Percentiles rank a stretch among this genome's conserved stretches.
Conservation (phyloP, 164 flowering plant genomes). For the Stephania yunnanensis region DNA sequence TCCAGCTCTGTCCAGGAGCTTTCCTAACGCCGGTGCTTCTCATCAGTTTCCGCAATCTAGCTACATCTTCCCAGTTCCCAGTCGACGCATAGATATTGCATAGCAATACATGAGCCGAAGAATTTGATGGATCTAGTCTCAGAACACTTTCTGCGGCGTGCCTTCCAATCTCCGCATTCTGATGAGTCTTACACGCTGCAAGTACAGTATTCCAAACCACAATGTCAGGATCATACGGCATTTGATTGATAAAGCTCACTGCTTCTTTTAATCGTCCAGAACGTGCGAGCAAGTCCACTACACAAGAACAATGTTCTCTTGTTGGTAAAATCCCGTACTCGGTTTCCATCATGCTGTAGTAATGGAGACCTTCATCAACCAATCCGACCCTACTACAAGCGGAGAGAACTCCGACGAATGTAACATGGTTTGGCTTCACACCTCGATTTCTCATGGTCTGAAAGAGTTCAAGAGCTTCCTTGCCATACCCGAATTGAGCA, state of each 20-base stretch:
- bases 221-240: slow-evolving; percentile 48
- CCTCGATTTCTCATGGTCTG: slow-evolving; percentile 36
- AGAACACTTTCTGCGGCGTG: slow-evolving; percentile 51
- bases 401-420: slow-evolving; percentile 57
- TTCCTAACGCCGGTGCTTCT: slow-evolving; percentile 43
- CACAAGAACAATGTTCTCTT: slow-evolving; percentile 56
- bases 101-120: slow-evolving; percentile 56
- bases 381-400: slow-evolving; percentile 69
- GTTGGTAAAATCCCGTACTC: slow-evolving; percentile 52
- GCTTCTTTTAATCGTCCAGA: slow-evolving; percentile 56
- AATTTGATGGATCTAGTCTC: slow-evolving; percentile 54
- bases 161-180: slow-evolving; percentile 46
- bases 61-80: slow-evolving; percentile 51
- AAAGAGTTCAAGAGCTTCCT: slow-evolving; percentile 51
- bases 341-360: slow-evolving; percentile 40
- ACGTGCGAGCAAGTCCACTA: slow-evolving; percentile 61
- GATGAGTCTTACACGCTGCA: slow-evolving; percentile 52
- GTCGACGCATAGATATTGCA: slow-evolving; percentile 53
- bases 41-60: slow-evolving; percentile 47
- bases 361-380: slow-evolving; percentile 48
- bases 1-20: slow-evolving; percentile 66
- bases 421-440: slow-evolving; percentile 51
- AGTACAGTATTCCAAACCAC: slow-evolving; percentile 60
- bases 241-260: slow-evolving; percentile 40
- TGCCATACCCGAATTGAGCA: slow-evolving; percentile 51